These are phyloP conservation scores for Euphorbia pulcherrima DNA, from an alignment of 345 rosid genomes.

Conservation along the genomic window DNA sequence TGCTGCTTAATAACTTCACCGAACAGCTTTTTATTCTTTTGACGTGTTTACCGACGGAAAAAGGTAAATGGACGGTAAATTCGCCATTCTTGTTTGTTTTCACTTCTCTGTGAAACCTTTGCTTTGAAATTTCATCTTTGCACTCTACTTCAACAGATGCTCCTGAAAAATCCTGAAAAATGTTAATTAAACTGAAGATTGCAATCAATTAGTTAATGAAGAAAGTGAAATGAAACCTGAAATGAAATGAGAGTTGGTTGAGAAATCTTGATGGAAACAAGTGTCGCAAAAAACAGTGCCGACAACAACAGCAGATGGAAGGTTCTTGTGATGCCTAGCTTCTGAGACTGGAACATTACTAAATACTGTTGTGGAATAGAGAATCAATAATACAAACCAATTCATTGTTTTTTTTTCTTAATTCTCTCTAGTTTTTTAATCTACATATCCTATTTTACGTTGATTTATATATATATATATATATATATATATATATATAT, in stretches of 20 bases:
- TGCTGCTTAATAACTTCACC: conserved; percentile 59
- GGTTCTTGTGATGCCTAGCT: conserved; percentile 31
- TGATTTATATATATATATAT: too few species aligned
- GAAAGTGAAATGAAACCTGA: conserved; percentile 46
- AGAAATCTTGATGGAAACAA: conserved; percentile 56
- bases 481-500: too few species aligned
- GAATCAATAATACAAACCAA: conserved; percentile 20
- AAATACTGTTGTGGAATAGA: not conserved
- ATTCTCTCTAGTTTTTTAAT: not conserved
- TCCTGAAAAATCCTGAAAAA: conserved; percentile 38
- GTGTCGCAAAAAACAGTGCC: conserved; percentile 92
- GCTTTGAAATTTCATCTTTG: conserved; percentile 40
- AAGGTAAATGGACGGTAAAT: conserved; percentile 61
- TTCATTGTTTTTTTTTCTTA: conserved; percentile 23
- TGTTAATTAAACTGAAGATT: not conserved
- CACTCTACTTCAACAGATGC: conserved; percentile 79
- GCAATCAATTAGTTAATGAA: not conserved
- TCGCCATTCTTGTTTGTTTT: conserved; percentile 69
- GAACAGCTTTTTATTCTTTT: conserved; percentile 64
- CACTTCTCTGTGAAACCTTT: conserved; percentile 48
- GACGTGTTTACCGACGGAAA: conserved; percentile 60
- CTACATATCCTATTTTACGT: too few species aligned
- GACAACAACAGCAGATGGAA: conserved; percentile 58
- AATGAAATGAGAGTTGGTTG: conserved; percentile 63
- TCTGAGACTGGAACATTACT: conserved; percentile 27